phyloP scores from a whole-genome alignment of 1,284 basidiomycete genomes.

The Fomes fomentarius region DNA sequence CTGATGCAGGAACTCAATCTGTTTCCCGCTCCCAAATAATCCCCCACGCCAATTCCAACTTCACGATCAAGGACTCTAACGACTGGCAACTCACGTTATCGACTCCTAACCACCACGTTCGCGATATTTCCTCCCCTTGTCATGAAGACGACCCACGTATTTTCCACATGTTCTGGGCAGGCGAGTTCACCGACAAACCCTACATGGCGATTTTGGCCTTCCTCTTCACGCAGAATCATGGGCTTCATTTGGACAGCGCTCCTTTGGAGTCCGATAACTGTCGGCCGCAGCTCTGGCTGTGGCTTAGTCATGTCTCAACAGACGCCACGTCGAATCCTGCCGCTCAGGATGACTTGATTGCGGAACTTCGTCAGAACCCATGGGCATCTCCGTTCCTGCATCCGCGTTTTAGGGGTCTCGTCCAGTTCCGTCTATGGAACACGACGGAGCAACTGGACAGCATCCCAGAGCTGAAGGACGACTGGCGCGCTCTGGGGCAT shows the following conservation, averaged over 20 bases:
- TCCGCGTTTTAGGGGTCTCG: conserved; percentile 63
- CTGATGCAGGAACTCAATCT: conserved; percentile 48
- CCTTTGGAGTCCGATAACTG: conserved; percentile 46
- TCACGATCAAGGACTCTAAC: conserved; percentile 1
- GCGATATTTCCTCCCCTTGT: conserved; percentile 51
- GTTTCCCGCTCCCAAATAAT: conserved; percentile 23
- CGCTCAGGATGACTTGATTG: conserved; percentile 61
- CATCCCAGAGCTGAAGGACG: conserved; percentile 59
- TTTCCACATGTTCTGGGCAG: conserved; percentile 86
- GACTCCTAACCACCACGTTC: conserved; percentile 39
- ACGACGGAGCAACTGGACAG: conserved; percentile 73
- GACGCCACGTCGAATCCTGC: conserved; percentile 54
- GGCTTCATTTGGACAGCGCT: conserved; percentile 52
- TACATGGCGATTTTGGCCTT: conserved; percentile 77
- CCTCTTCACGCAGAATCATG: conserved; percentile 78
- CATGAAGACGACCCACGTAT: conserved; percentile 68
- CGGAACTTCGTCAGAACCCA: conserved; percentile 58
- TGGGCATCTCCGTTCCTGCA: conserved; percentile 74
- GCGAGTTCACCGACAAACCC: conserved; percentile 79
- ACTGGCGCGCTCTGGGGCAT: conserved; percentile 54
- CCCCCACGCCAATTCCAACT: not conserved
- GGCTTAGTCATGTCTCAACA: conserved; percentile 72
- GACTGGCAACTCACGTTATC: conserved; percentile 50
- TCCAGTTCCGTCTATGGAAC: conserved; percentile 76
- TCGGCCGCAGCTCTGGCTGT: conserved; percentile 74